Conservation (phyloP, 2,329 filamentous ascomycete genomes). For the Calonectria pseudoreteaudii region DNA sequence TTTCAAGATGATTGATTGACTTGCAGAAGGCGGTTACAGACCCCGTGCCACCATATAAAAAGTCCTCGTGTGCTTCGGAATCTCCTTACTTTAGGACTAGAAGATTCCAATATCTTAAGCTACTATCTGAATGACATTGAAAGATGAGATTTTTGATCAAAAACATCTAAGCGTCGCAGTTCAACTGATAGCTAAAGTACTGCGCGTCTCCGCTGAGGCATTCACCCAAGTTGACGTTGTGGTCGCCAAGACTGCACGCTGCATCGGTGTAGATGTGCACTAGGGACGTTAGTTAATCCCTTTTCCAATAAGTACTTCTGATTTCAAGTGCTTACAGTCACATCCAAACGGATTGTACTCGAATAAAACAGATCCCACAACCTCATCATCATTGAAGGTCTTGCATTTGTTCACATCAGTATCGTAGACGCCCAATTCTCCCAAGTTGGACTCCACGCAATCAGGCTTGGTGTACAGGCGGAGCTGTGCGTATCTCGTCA, state of each 20-base stretch:
- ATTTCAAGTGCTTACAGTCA: background rate
- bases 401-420: slow-evolving; percentile 2
- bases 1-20: background rate
- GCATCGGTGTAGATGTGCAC: background rate
- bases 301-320: background rate
- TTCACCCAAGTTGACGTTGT: background rate
- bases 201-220: background rate
- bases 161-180: background rate
- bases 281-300: background rate
- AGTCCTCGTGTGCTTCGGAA: background rate
- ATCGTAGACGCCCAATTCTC: slow-evolving; percentile 14
- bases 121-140: background rate
- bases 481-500: slow-evolving; percentile 3
- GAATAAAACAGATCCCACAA: background rate
- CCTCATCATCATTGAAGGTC: background rate
- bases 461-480: slow-evolving; percentile 7
- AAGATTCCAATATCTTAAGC: background rate
- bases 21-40: no score
- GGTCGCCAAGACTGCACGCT: background rate
- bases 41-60: no score
- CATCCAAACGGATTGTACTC: slow-evolving; percentile 12
- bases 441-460: slow-evolving; percentile 15
- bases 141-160: background rate
- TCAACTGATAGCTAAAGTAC: background rate
- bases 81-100: background rate